Evolutionary conservation across 2,329 filamentous ascomycete genomes (phyloP).

Genomic region (Clarireedia monteithiana): DNA sequence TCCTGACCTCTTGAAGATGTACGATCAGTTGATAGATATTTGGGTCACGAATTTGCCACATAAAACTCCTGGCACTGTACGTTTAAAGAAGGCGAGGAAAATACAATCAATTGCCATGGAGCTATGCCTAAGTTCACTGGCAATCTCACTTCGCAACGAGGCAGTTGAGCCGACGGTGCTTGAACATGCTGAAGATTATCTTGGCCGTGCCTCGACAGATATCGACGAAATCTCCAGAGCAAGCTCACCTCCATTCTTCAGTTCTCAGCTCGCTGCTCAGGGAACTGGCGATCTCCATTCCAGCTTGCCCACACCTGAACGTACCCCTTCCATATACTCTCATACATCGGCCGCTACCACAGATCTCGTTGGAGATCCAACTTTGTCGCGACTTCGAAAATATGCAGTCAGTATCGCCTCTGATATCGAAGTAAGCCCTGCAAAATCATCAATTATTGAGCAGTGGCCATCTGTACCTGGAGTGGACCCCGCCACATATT

Average conservation of each 20-base stretch:
- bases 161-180: constrained; percentile 1
- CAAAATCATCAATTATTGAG: constrained; percentile 26
- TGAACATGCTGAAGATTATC: not conserved
- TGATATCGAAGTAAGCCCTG: constrained; percentile 18
- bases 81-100: constrained; percentile 24
- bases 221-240: constrained; percentile 11
- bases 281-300: constrained; percentile 8
- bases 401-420: constrained; percentile 29
- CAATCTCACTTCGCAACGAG: constrained; percentile 20
- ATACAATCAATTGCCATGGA: constrained; percentile 25
- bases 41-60: constrained; percentile 27
- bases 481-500: constrained; percentile 29
- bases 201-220: constrained; percentile 6
- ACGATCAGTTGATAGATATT: constrained; percentile 23
- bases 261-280: constrained; percentile 15
- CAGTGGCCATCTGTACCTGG: constrained; percentile 32
- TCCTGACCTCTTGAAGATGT: constrained; percentile 22
- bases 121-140: constrained; percentile 25
- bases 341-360: constrained; percentile 15
- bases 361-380: constrained; percentile 25
- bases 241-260: constrained; percentile 15
- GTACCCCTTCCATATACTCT: constrained; percentile 25
- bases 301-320: constrained; percentile 17
- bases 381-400: constrained; percentile 30
- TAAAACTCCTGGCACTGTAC: constrained; percentile 17